Base-by-base conservation (phyloP, 2,329 filamentous ascomycete genomes). In the Onygenales sp. region DNA sequence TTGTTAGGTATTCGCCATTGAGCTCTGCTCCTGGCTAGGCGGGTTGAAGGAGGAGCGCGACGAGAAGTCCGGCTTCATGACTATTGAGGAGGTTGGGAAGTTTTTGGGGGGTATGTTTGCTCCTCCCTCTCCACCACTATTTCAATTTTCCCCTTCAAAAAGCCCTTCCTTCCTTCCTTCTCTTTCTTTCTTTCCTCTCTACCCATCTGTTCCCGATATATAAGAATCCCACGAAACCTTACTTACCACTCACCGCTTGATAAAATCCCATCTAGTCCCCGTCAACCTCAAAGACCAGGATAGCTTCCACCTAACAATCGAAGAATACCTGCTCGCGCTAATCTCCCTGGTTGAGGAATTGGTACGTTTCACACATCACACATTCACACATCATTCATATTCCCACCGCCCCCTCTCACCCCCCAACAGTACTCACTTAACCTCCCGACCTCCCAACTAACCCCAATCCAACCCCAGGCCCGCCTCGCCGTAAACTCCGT, bases 401-500 rank as follows among this genome's bases (percentile, higher is more conserved):
- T 4, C 38, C 38, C 35, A 11, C 31, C 21, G 27, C 7, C 13
- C n/a, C 32, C 17, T 45, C 33, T 49, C 38, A n/a, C 27, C 27
- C 33, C 38, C 41, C 8, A n/a, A n/a, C n/a, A n/a, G n/a, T n/a
- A n/a, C n/a, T n/a, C n/a, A n/a, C n/a, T n/a, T n/a, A n/a, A n/a
- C n/a, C n/a, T n/a, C n/a, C n/a, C n/a, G n/a, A n/a, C 14, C n/a
- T 21, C 46, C 39, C 49, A 39, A 50, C 44, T 14, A 41, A 7
- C 43, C 43, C 3, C 50, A 11, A 43, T 32, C 42, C 43, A 13
- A 36, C 47, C 17, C 47, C 54, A 82, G 80, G 80, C 87, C 56
- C 89, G 92, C 43, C 82, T 98, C 54, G 90, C 93, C 36, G 89
- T 93, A 71, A 98, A 98, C 73, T 86, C 89, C 5, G 93, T 98